These are phyloP conservation scores for Rhizopogon parksii DNA, from an alignment of 1,284 basidiomycete genomes.

Conservation along the genomic window DNA sequence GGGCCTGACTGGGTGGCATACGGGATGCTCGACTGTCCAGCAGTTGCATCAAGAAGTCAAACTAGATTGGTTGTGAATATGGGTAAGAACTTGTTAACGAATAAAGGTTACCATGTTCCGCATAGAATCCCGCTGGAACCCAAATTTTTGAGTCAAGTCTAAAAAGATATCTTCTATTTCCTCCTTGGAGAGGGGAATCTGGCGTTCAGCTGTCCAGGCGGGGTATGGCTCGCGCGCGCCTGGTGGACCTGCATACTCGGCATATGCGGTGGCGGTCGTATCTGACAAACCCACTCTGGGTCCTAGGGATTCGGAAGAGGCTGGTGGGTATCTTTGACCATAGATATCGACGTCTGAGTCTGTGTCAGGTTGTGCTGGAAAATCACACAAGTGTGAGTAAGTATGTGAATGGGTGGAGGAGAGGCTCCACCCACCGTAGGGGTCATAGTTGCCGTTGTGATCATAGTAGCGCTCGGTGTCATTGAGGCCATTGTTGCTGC, in stretches of 20 bases:
- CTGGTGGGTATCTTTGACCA: conserved; percentile 54
- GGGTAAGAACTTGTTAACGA: not conserved
- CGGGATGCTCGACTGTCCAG: conserved; percentile 95
- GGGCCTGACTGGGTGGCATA: conserved; percentile 94
- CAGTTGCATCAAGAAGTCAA: conserved; percentile 98
- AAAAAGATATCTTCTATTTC: conserved; percentile 99
- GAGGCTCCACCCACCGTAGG: conserved; percentile 43
- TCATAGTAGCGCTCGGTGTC: conserved; percentile 57
- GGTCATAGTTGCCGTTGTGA: conserved; percentile 54
- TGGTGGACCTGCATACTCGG: conserved; percentile 44
- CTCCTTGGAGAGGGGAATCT: conserved; percentile 95
- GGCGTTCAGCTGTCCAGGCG: conserved; percentile 87
- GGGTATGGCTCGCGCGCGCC: conserved; percentile 77
- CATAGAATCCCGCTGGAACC: conserved; percentile 92
- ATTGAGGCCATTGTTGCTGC: conserved; percentile 51
- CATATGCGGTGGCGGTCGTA: conserved; percentile 54
- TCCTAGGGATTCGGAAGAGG: conserved; percentile 63
- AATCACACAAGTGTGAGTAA: conserved; percentile 16
- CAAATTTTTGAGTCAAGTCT: conserved; percentile 98
- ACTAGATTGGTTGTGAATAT: conserved; percentile 38
- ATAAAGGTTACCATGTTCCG: conserved; percentile 68
- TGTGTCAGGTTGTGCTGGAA: conserved; percentile 57
- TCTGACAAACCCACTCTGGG: conserved; percentile 56
- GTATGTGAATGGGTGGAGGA: conserved; percentile 16
- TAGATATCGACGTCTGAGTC: conserved; percentile 74